phyloP scores from a whole-genome alignment of 106 monocot genomes.

The Apostasia shenzhenica region DNA sequence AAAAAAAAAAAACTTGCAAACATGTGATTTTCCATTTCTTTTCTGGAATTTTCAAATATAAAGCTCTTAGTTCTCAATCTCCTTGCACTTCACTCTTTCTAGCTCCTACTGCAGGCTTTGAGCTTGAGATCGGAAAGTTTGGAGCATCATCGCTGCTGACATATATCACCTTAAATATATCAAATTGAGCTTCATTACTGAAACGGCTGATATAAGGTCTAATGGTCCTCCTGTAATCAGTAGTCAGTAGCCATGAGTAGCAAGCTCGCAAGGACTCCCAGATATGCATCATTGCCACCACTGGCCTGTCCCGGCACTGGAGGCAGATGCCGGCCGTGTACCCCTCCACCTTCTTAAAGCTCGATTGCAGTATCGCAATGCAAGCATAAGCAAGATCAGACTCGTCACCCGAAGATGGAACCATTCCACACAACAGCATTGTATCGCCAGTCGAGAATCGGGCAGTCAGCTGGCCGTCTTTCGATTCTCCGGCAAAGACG shows the following conservation, averaged over 20 bases:
- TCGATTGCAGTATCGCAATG: slow-evolving; percentile 17
- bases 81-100: too few species aligned
- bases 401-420: not conserved
- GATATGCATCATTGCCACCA: slow-evolving; percentile 22
- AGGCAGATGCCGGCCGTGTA: slow-evolving; percentile 15
- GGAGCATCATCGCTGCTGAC: slow-evolving; percentile 29
- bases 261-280: slow-evolving; percentile 31
- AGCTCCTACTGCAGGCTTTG: too few species aligned
- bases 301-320: slow-evolving; percentile 8
- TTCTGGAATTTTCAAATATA: too few species aligned
- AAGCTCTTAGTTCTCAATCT: too few species aligned
- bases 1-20: too few species aligned
- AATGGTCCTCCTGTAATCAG: slow-evolving; percentile 9
- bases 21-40: too few species aligned
- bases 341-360: slow-evolving; percentile 5
- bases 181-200: slow-evolving; percentile 14
- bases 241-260: slow-evolving; percentile 29
- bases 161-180: slow-evolving; percentile 27
- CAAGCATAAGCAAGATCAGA: slow-evolving; percentile 20
- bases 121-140: not conserved
- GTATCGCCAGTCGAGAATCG: slow-evolving; percentile 21
- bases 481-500: slow-evolving; percentile 19
- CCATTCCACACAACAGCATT: slow-evolving; percentile 11
- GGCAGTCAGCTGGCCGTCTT: slow-evolving; percentile 11
- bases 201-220: slow-evolving; percentile 13